Evolutionary conservation across 2,329 filamentous ascomycete species (phyloP).

Genomic region (Aspergillus brasiliensis): DNA sequence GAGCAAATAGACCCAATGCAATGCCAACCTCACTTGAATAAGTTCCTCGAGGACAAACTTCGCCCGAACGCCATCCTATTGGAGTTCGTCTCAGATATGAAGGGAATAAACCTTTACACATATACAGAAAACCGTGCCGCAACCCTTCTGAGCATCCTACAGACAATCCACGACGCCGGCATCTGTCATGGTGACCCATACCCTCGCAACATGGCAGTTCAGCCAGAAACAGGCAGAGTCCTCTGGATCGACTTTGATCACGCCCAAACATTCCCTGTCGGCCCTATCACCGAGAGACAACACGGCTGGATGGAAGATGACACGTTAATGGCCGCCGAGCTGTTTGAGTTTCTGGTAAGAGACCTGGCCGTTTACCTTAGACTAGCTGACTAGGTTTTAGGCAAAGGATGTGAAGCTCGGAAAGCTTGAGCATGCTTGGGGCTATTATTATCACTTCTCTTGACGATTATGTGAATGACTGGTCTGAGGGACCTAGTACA

Average conservation of each 20-base stretch:
- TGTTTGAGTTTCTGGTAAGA: too few species aligned
- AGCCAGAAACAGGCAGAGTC: constrained; percentile 10
- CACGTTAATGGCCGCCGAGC: neutral
- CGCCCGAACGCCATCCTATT: constrained; percentile 19
- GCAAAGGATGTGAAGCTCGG: too few species aligned
- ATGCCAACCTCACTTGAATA: neutral
- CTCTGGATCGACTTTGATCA: constrained; percentile 22
- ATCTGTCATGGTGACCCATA: constrained; percentile 20
- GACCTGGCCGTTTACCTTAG: too few species aligned
- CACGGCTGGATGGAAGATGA: too few species aligned
- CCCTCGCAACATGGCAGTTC: constrained; percentile 19
- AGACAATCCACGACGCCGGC: constrained; percentile 12
- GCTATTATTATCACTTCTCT: too few species aligned
- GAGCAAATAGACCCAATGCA: neutral
- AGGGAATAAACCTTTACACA: constrained; percentile 12
- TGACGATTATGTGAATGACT: too few species aligned
- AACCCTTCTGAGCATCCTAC: constrained; percentile 14
- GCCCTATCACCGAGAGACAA: neutral
- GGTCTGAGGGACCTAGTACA: too few species aligned
- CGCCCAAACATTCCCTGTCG: constrained; percentile 17
- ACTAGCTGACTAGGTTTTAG: too few species aligned
- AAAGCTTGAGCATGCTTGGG: too few species aligned
- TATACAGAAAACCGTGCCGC: constrained; percentile 9
- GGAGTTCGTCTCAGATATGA: constrained; percentile 17
- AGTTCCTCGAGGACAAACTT: constrained; percentile 12